Evolutionary conservation across 192 early-diverging fungal species (phyloP).

Genomic region (Coemansia sp.): DNA sequence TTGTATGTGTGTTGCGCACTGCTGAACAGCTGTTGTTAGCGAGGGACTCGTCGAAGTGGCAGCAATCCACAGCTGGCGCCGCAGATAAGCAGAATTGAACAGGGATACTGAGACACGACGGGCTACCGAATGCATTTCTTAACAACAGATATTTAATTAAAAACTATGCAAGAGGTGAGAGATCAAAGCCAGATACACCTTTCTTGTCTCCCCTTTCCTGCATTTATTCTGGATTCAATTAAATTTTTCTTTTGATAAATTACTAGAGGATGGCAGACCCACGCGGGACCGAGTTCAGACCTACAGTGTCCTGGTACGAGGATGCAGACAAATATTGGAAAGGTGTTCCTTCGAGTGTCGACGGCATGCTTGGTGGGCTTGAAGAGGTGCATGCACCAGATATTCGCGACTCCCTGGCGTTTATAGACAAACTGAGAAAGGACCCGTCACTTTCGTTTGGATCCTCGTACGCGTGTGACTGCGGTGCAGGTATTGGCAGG

Average conservation of each 20-base stretch:
- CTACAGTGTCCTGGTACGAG: constrained; percentile 60
- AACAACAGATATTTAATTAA: too few relatives aligned
- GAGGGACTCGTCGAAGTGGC: constrained; percentile 24
- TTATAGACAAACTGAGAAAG: constrained; percentile 49
- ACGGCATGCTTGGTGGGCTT: constrained; percentile 91
- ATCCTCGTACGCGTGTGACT: constrained; percentile 61
- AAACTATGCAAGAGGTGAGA: background rate
- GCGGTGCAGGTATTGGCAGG: constrained; percentile 94
- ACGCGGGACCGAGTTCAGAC: constrained; percentile 20
- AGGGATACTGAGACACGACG: background rate
- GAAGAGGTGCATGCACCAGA: constrained; percentile 72
- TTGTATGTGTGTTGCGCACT: constrained; percentile 10
- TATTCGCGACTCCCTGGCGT: constrained; percentile 61
- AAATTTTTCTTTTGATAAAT: background rate
- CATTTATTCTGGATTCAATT: background rate
- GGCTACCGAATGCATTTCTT: background rate
- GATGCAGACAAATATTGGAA: constrained; percentile 61
- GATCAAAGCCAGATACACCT: background rate
- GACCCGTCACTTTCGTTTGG: constrained; percentile 10
- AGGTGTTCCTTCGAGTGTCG: constrained; percentile 27
- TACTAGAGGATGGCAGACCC: constrained; percentile 4
- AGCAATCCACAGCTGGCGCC: constrained; percentile 24
- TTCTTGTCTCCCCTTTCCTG: background rate
- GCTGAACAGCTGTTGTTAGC: constrained; percentile 7
- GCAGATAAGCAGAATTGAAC: background rate